phyloP scores from a whole-genome alignment of 148 eudicot species.

The Chenopodium album region DNA sequence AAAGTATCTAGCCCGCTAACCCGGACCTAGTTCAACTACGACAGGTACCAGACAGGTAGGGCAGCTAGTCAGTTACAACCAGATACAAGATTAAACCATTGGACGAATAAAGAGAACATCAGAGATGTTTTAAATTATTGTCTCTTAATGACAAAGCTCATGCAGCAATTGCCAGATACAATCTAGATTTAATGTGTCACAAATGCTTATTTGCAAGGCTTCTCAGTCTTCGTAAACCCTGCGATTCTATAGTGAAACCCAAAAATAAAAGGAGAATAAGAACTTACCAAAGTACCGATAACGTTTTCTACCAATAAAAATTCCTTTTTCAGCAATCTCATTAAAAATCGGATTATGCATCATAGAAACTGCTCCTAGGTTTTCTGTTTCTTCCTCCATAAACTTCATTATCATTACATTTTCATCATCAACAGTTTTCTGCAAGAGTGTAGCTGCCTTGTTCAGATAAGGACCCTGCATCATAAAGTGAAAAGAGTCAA shows the following conservation, averaged over 20 bases:
- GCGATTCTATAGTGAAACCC: background rate
- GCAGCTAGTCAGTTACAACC: background rate
- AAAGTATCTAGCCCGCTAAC: no score
- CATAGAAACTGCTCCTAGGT: conserved; percentile 1
- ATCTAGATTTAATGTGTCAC: background rate
- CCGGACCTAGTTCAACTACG: no score
- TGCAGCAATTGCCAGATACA: no score
- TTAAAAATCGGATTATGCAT: conserved; percentile 13
- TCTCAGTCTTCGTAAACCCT: no score
- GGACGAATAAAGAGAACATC: background rate
- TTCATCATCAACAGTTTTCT: conserved; percentile 59
- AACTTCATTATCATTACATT: conserved; percentile 63
- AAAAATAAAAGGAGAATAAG: background rate
- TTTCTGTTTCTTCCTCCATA: conserved; percentile 22
- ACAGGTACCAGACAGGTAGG: no score
- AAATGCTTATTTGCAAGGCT: background rate
- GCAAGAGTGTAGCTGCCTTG: conserved; percentile 51
- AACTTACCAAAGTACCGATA: conserved; percentile 58
- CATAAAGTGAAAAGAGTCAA: background rate
- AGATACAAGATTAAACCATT: background rate
- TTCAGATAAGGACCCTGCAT: conserved; percentile 58
- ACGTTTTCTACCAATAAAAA: conserved; percentile 51
- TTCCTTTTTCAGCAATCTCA: conserved; percentile 38
- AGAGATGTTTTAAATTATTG: no score
- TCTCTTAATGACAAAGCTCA: no score